Percentiles rank a stretch among this genome's conserved stretches.
Conservation (phyloP, 345 rosid genomes). For the Pistacia integerrima region DNA sequence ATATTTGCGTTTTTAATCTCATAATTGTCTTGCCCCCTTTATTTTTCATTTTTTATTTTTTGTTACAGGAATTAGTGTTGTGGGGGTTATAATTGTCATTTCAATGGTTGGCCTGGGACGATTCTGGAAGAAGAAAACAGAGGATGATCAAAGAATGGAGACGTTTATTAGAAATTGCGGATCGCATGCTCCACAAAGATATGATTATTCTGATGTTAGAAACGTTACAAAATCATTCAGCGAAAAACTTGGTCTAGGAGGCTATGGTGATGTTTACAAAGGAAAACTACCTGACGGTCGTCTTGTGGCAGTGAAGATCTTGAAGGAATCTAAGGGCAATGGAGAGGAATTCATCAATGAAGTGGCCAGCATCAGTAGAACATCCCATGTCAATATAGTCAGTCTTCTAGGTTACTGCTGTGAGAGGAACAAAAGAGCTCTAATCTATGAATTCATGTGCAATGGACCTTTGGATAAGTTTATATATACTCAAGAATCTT, state of each 20-base stretch:
- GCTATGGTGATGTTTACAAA: conserved; percentile 34
- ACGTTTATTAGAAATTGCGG: conserved; percentile 9
- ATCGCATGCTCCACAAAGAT: conserved; percentile 18
- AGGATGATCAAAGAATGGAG: conserved; percentile 6
- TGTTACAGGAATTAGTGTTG: no score
- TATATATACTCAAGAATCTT: neutral
- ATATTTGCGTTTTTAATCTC: no score
- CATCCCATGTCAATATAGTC: conserved; percentile 52
- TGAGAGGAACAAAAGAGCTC: conserved; percentile 32
- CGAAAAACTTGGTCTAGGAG: conserved; percentile 33
- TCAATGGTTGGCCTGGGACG: no score
- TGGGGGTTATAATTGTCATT: no score
- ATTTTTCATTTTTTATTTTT: no score
- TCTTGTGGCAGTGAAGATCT: conserved; percentile 32
- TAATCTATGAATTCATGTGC: conserved; percentile 40
- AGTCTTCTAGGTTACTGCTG: conserved; percentile 42
- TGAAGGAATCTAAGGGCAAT: conserved; percentile 14
- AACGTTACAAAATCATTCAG: conserved; percentile 34
- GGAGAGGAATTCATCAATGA: conserved; percentile 52
- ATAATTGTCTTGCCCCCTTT: no score
- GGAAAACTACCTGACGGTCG: conserved; percentile 30
- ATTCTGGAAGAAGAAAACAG: neutral
- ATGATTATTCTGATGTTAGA: conserved; percentile 20
- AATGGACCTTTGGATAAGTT: conserved; percentile 45
- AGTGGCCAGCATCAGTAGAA: conserved; percentile 48